A percentile compares a stretch with the other conserved stretches of the same genome.
Evolutionary conservation across 2,329 filamentous ascomycete species (phyloP).

Genomic region (Fusarium temperatum): DNA sequence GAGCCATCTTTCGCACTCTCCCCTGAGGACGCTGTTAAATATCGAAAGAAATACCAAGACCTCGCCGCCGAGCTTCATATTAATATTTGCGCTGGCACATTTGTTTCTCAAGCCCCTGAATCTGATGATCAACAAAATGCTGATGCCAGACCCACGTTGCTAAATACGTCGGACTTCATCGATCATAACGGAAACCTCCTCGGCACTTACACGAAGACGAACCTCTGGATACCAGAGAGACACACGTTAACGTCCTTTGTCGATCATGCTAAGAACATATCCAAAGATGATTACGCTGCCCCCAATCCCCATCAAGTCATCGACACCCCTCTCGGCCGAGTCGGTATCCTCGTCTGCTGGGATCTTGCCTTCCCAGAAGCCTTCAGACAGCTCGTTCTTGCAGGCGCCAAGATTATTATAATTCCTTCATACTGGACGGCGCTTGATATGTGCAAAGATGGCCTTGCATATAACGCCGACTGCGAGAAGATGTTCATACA

Average conservation of each 20-base stretch:
- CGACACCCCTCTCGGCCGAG: slow-evolving; percentile 64
- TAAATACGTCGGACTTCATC: slow-evolving; percentile 76
- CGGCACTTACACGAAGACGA: slow-evolving; percentile 77
- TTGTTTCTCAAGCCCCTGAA: slow-evolving; percentile 57
- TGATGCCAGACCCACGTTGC: slow-evolving; percentile 58
- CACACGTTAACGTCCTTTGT: slow-evolving; percentile 56
- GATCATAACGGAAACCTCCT: slow-evolving; percentile 66
- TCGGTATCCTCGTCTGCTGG: slow-evolving; percentile 79
- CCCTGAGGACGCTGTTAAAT: slow-evolving; percentile 60
- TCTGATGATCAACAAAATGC: slow-evolving; percentile 54
- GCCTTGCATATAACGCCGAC: slow-evolving; percentile 64
- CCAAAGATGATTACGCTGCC: slow-evolving; percentile 50
- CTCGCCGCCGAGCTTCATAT: slow-evolving; percentile 73
- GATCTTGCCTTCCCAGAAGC: slow-evolving; percentile 82
- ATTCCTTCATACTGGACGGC: slow-evolving; percentile 75
- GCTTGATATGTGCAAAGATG: slow-evolving; percentile 58
- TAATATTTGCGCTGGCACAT: slow-evolving; percentile 79
- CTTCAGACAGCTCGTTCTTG: slow-evolving; percentile 73
- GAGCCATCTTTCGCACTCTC: slow-evolving; percentile 66
- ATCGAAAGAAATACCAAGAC: slow-evolving; percentile 67
- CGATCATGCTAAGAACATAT: slow-evolving; percentile 48
- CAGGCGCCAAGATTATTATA: slow-evolving; percentile 75
- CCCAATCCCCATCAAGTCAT: slow-evolving; percentile 58
- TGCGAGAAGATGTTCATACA: slow-evolving; percentile 74
- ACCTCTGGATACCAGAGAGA: slow-evolving; percentile 77